Evolutionary conservation across 345 rosid species (phyloP).

Genomic region (Populus ilicifolia): DNA sequence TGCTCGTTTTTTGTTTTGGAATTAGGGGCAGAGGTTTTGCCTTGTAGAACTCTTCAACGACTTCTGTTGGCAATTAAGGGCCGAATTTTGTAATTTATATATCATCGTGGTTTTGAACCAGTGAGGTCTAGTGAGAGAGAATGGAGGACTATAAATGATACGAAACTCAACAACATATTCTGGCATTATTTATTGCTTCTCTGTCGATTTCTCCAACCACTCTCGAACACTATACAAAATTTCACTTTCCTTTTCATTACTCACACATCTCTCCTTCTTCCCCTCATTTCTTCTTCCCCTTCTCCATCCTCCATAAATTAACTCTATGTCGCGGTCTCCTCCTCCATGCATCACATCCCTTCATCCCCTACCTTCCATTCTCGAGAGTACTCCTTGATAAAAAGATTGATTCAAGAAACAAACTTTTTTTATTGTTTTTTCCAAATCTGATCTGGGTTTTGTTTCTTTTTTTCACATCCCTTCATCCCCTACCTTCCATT

Average conservation of each 20-base stretch:
- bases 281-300: neutral
- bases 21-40: neutral
- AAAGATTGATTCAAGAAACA: neutral
- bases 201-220: no score
- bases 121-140: no score
- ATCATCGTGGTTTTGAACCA: no score
- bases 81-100: neutral
- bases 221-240: no score
- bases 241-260: neutral
- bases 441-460: slow-evolving; percentile 2
- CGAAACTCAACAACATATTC: no score
- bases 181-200: no score
- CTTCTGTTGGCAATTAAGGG: slow-evolving; percentile 10
- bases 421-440: neutral
- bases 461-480: neutral
- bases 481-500: no score
- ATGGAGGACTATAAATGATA: no score
- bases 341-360: neutral
- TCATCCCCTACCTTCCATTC: no score
- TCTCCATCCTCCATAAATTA: neutral
- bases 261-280: neutral
- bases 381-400: no score
- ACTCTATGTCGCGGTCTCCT: neutral
- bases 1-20: no score
- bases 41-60: slow-evolving; percentile 1